Conservation (phyloP, 208 protist genomes). For the Trypanosoma lewisi region DNA sequence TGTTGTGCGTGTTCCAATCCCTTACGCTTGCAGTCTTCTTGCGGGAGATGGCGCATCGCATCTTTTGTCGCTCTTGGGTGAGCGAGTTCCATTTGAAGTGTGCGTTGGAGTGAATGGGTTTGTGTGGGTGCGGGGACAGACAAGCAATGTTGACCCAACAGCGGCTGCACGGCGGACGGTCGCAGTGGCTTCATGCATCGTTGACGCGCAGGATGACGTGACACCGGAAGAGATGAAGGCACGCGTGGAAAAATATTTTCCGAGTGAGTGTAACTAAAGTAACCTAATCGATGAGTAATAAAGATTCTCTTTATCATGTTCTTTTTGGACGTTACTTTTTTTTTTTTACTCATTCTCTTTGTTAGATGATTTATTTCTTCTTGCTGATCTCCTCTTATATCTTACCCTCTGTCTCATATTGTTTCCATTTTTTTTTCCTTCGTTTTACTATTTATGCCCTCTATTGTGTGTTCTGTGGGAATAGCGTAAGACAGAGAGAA, state of each 20-base stretch:
- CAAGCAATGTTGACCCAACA: slow-evolving; percentile 37
- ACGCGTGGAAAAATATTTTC: slow-evolving; percentile 72
- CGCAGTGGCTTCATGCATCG: slow-evolving; percentile 68
- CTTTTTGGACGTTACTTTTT: background rate
- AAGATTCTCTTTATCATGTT: background rate
- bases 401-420: background rate
- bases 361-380: background rate
- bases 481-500: background rate
- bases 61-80: slow-evolving; percentile 58
- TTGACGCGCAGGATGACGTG: slow-evolving; percentile 66
- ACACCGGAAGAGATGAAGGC: slow-evolving; percentile 68
- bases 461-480: background rate
- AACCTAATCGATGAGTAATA: background rate
- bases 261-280: slow-evolving; percentile 21
- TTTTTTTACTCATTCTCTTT: background rate
- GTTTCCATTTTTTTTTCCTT: slow-evolving; percentile 1
- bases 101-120: slow-evolving; percentile 77
- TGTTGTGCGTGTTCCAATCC: slow-evolving; percentile 58
- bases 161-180: slow-evolving; percentile 61
- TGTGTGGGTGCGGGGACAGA: slow-evolving; percentile 76
- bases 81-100: slow-evolving; percentile 69
- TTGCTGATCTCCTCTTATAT: background rate
- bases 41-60: slow-evolving; percentile 40
- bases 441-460: background rate
- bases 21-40: slow-evolving; percentile 69